phyloP scores from a whole-genome alignment of 1,139 yeast species.

The Yamadazyma sp. region DNA sequence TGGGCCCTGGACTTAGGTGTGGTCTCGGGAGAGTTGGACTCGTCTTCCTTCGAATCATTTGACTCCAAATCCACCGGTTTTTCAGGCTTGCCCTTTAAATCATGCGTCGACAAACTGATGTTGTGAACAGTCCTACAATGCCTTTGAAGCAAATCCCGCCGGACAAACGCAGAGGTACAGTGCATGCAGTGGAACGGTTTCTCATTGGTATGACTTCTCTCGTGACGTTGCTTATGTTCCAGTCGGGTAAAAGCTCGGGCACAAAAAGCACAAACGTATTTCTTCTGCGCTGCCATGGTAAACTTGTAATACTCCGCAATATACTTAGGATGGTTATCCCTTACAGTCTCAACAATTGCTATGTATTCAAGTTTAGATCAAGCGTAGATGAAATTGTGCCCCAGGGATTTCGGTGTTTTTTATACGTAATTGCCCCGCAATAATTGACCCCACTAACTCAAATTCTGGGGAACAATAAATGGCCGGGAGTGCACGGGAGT shows the following conservation, averaged over 20 bases:
- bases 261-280: slow-evolving; percentile 77
- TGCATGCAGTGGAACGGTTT: slow-evolving; percentile 76
- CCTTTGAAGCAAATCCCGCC: slow-evolving; percentile 72
- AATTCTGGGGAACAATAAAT: slow-evolving; percentile 6
- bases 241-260: slow-evolving; percentile 79
- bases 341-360: slow-evolving; percentile 15
- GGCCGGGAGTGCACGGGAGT: too few relatives aligned
- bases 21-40: too few relatives aligned
- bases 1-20: slow-evolving; percentile 8
- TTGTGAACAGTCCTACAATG: slow-evolving; percentile 78
- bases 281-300: slow-evolving; percentile 48
- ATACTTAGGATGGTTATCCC: slow-evolving; percentile 8
- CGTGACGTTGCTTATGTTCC: slow-evolving; percentile 82
- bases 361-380: not conserved
- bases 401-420: not conserved
- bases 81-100: not conserved
- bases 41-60: too few relatives aligned
- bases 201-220: slow-evolving; percentile 79
- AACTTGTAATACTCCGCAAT: slow-evolving; percentile 6
- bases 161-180: slow-evolving; percentile 71
- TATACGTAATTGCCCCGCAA: slow-evolving; percentile 4
- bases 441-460: slow-evolving; percentile 4
- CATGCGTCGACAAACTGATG: slow-evolving; percentile 16
- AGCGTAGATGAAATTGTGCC: not conserved
- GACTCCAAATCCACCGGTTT: not conserved